These are phyloP conservation scores for Cubamyces sp. DNA, from an alignment of 768 basidiomycete species.

Conservation along the genomic window DNA sequence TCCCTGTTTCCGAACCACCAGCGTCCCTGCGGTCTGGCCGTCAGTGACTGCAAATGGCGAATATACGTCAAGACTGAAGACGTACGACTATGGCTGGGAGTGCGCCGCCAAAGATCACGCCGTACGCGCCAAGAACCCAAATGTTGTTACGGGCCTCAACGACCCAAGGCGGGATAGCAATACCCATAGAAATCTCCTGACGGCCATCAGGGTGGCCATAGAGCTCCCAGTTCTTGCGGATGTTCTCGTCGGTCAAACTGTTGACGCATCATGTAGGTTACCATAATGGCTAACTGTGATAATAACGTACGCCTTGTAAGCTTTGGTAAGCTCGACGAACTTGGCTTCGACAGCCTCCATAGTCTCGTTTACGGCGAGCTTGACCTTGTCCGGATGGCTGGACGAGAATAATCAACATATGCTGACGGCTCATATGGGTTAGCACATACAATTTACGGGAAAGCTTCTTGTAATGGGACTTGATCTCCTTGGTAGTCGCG, in stretches of 20 bases:
- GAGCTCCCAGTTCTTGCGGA: slow-evolving; percentile 85
- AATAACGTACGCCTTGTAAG: slow-evolving; percentile 84
- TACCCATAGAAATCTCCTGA: slow-evolving; percentile 93
- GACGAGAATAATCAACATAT: background rate
- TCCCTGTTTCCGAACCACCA: slow-evolving; percentile 97
- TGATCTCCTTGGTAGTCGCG: slow-evolving; percentile 86
- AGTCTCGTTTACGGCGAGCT: slow-evolving; percentile 79
- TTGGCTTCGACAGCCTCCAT: slow-evolving; percentile 82
- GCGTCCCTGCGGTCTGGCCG: slow-evolving; percentile 56
- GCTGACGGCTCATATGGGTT: background rate
- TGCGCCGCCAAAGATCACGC: slow-evolving; percentile 81
- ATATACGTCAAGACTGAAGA: slow-evolving; percentile 2
- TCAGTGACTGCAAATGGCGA: background rate
- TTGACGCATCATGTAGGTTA: background rate
- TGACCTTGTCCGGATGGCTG: slow-evolving; percentile 98
- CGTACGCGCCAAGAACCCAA: slow-evolving; percentile 90
- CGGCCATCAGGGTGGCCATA: slow-evolving; percentile 97
- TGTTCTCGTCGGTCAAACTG: slow-evolving; percentile 89
- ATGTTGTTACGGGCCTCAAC: slow-evolving; percentile 90
- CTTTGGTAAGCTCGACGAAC: slow-evolving; percentile 95
- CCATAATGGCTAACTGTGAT: background rate
- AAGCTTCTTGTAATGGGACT: slow-evolving; percentile 91
- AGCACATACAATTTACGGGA: slow-evolving; percentile 77
- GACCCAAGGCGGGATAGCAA: slow-evolving; percentile 93
- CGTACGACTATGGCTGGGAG: slow-evolving; percentile 83